Evolutionary conservation across 75 land plant genomes (phyloP).

Genomic region (Sequoiadendron giganteum): DNA sequence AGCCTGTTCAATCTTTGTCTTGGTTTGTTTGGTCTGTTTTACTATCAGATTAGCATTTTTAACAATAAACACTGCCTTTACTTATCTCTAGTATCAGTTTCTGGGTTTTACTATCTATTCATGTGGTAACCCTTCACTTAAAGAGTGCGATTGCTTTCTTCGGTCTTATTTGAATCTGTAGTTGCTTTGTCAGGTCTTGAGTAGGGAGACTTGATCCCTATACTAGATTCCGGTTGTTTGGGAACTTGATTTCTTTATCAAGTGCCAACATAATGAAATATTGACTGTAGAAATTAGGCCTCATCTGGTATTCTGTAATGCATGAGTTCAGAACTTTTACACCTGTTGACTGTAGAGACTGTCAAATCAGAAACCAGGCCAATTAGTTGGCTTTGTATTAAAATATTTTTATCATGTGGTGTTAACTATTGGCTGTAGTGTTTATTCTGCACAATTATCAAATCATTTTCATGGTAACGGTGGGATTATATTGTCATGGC

Average conservation of each 20-base stretch:
- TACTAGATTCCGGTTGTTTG: background rate
- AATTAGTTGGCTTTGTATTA: background rate
- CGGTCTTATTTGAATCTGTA: background rate
- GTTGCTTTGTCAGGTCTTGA: background rate
- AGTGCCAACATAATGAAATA: background rate
- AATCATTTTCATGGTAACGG: background rate
- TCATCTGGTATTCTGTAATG: background rate
- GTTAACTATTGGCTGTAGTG: no score
- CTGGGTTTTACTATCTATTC: background rate
- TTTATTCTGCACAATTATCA: background rate
- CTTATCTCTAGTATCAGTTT: background rate
- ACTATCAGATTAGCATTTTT: background rate
- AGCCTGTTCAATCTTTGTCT: background rate
- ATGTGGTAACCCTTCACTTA: background rate
- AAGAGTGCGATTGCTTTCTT: background rate
- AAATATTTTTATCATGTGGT: background rate
- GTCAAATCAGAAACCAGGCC: background rate
- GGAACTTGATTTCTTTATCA: background rate
- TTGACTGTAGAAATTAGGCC: background rate
- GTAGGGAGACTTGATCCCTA: background rate
- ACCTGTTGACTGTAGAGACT: background rate
- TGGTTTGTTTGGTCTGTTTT: background rate
- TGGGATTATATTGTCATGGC: background rate
- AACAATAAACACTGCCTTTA: background rate
- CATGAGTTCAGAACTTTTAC: background rate